Conservation (phyloP, 768 basidiomycete genomes). For the Leccinum truebloodii region DNA sequence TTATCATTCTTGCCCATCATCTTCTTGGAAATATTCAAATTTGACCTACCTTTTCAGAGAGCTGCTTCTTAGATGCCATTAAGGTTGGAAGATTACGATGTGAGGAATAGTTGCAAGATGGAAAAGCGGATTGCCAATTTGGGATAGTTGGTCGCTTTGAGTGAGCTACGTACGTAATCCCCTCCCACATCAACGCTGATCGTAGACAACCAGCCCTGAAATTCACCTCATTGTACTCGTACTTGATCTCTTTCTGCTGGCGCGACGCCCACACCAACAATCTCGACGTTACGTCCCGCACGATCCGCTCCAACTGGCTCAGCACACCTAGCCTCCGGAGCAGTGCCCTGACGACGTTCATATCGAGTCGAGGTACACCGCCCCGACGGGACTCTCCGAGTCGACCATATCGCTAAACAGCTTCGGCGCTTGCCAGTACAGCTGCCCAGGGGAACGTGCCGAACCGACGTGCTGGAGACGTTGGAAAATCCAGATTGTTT, state of each 20-base stretch:
- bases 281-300: constrained; percentile 68
- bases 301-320: constrained; percentile 60
- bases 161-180: neutral
- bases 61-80: no score
- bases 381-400: constrained; percentile 67
- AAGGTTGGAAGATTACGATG: no score
- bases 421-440: constrained; percentile 65
- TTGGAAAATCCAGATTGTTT: constrained; percentile 59
- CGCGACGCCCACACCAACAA: constrained; percentile 60
- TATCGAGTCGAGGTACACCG: constrained; percentile 71
- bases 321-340: constrained; percentile 57
- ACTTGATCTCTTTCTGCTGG: constrained; percentile 46
- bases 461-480: constrained; percentile 71
- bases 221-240: constrained; percentile 43
- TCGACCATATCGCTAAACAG: constrained; percentile 73
- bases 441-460: constrained; percentile 68
- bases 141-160: no score
- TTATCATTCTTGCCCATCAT: no score
- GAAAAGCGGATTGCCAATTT: no score
- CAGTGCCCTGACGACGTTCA: constrained; percentile 49
- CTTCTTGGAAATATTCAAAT: no score
- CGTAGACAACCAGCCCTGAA: constrained; percentile 49
- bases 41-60: no score
- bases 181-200: constrained; percentile 43
- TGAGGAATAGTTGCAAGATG: no score